Conservation (phyloP, 805 yeast species). For the Yamadazyma akitaensis region DNA sequence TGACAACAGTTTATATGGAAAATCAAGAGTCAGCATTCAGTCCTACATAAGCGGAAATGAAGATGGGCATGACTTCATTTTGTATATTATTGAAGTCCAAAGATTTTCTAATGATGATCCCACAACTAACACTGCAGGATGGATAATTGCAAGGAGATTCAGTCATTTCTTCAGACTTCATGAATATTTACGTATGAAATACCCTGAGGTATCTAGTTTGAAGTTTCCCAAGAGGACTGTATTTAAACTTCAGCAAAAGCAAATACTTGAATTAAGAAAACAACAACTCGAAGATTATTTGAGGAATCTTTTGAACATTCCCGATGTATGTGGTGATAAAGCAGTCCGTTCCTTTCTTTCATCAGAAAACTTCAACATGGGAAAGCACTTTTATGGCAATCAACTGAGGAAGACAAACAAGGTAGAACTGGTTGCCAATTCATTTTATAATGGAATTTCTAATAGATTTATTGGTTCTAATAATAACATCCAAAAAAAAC, state of each 20-base stretch:
- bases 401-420: constrained; percentile 13
- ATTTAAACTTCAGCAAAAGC: constrained; percentile 65
- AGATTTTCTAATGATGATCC: constrained; percentile 42
- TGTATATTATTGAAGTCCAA: constrained; percentile 76
- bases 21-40: constrained; percentile 52
- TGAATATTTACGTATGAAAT: constrained; percentile 53
- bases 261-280: constrained; percentile 63
- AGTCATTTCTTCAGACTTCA: constrained; percentile 78
- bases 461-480: constrained; percentile 10
- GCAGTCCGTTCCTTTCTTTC: constrained; percentile 77
- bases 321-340: constrained; percentile 69
- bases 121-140: constrained; percentile 57
- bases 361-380: constrained; percentile 52
- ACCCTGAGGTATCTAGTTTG: constrained; percentile 47
- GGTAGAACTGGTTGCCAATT: constrained; percentile 31
- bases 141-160: constrained; percentile 89
- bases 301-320: constrained; percentile 51
- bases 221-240: constrained; percentile 60
- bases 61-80: constrained; percentile 50
- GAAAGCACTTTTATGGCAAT: constrained; percentile 27
- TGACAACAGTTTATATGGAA: constrained; percentile 71
- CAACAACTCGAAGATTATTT: constrained; percentile 61
- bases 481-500: constrained; percentile 1
- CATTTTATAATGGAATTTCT: constrained; percentile 30
- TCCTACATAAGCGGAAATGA: constrained; percentile 56